These are phyloP conservation scores for Capsicum baccatum DNA, from an alignment of 257 asterid genomes.

Conservation along the genomic window DNA sequence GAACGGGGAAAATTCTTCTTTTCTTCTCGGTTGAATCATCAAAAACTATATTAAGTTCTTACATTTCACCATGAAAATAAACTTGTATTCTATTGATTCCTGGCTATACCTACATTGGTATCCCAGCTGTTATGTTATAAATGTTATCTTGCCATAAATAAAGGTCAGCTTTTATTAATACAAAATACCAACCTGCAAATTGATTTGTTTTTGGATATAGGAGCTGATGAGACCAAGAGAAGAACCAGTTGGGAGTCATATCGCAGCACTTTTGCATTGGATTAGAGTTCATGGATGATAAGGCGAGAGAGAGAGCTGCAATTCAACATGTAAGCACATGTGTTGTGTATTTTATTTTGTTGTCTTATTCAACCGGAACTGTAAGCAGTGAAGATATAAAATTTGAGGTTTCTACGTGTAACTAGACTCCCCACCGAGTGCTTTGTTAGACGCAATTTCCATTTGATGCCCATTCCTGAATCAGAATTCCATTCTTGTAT, in stretches of 20 bases:
- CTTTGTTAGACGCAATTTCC: not conserved
- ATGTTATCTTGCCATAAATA: not conserved
- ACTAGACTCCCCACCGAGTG: not conserved
- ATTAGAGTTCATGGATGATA: conserved; percentile 21
- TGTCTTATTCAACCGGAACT: not conserved
- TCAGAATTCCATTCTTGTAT: no score
- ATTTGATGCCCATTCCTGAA: no score
- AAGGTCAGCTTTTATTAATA: not conserved
- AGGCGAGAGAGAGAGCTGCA: conserved; percentile 3
- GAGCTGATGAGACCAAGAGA: conserved; percentile 32
- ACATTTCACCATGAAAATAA: not conserved
- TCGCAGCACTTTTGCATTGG: conserved; percentile 27
- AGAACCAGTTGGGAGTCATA: conserved; percentile 30
- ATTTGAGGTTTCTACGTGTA: not conserved
- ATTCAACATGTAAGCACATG: conserved; percentile 20
- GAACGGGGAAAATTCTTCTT: not conserved
- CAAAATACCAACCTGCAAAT: not conserved
- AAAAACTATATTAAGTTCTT: not conserved
- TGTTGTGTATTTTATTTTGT: not conserved
- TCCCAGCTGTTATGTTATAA: not conserved
- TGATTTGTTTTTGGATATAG: conserved; percentile 10
- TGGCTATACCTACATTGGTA: not conserved
- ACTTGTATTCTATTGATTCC: not conserved
- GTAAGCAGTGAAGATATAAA: conserved; percentile 8
- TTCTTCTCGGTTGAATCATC: not conserved